Evolutionary conservation across 208 protist species (phyloP).

Genomic region (Trypanosoma brucei): DNA sequence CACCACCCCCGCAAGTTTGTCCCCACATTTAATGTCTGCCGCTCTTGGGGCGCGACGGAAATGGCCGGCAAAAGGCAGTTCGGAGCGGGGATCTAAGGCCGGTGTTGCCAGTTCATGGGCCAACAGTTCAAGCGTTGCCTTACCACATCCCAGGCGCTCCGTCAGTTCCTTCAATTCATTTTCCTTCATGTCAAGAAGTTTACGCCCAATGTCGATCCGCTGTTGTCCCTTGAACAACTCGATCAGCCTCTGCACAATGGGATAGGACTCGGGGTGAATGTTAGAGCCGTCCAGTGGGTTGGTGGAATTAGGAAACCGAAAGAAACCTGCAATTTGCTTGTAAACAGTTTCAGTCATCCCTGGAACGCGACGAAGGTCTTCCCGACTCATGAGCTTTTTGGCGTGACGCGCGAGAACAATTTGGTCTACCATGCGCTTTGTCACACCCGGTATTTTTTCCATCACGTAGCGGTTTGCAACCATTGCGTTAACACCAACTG

Average conservation of each 20-base stretch:
- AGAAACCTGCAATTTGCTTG: constrained; percentile 80
- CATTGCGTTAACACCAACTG: constrained; percentile 75
- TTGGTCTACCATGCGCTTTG: constrained; percentile 61
- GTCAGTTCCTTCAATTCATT: constrained; percentile 16
- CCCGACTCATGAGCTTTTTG: constrained; percentile 51
- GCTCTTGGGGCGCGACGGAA: constrained; percentile 44
- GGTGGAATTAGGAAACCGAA: constrained; percentile 81
- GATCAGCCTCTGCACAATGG: constrained; percentile 42
- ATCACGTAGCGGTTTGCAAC: constrained; percentile 75
- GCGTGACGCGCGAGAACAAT: constrained; percentile 68
- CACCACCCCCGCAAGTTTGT: constrained; percentile 58
- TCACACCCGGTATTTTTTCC: constrained; percentile 76
- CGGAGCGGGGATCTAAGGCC: constrained; percentile 63
- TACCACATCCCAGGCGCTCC: constrained; percentile 39
- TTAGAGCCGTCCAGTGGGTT: constrained; percentile 79
- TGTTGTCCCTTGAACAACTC: constrained; percentile 22
- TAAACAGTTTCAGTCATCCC: constrained; percentile 74
- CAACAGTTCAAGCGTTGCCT: constrained; percentile 61
- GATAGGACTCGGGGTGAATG: constrained; percentile 84
- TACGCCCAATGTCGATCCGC: constrained; percentile 15
- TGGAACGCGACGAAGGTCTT: constrained; percentile 68
- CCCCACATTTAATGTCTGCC: constrained; percentile 40
- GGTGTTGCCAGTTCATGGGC: constrained; percentile 51
- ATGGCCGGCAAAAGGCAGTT: constrained; percentile 65
- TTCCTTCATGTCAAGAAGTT: constrained; percentile 20